Conservation (phyloP, 2,329 filamentous ascomycete genomes). For the Blastomyces emzantsi region DNA sequence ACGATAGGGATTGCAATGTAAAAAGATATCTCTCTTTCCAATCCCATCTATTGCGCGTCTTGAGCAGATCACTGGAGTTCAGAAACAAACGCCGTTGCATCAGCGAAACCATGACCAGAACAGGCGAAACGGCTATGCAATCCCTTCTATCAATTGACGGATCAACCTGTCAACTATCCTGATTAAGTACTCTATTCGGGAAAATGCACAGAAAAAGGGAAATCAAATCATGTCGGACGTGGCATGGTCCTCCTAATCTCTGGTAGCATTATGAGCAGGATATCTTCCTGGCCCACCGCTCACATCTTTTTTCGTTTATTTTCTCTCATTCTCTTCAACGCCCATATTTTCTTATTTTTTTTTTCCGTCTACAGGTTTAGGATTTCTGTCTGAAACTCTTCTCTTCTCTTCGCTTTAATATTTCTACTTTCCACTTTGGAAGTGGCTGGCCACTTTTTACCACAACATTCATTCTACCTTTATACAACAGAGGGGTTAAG, state of each 20-base stretch:
- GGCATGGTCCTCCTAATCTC: background rate
- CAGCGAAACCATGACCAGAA: constrained; percentile 4
- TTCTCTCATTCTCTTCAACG: background rate
- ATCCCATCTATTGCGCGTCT: background rate
- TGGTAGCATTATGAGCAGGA: background rate
- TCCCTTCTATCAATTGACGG: background rate
- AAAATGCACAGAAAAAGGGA: background rate
- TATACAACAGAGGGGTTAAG: background rate
- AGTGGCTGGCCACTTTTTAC: too few species aligned
- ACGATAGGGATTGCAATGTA: background rate
- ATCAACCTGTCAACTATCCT: background rate
- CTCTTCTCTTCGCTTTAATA: background rate
- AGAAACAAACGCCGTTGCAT: background rate
- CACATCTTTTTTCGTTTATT: background rate
- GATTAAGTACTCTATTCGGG: background rate
- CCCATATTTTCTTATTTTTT: background rate
- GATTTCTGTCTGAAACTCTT: background rate
- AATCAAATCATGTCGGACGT: background rate
- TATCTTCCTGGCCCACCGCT: background rate
- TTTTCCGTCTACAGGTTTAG: background rate
- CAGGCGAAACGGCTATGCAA: background rate
- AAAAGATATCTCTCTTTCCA: background rate
- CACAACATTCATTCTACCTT: background rate
- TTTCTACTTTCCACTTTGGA: background rate
- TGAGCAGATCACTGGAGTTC: background rate